These are phyloP conservation scores for Colletotrichum tofieldiae DNA, from an alignment of 2,329 filamentous ascomycete genomes.

Conservation along the genomic window DNA sequence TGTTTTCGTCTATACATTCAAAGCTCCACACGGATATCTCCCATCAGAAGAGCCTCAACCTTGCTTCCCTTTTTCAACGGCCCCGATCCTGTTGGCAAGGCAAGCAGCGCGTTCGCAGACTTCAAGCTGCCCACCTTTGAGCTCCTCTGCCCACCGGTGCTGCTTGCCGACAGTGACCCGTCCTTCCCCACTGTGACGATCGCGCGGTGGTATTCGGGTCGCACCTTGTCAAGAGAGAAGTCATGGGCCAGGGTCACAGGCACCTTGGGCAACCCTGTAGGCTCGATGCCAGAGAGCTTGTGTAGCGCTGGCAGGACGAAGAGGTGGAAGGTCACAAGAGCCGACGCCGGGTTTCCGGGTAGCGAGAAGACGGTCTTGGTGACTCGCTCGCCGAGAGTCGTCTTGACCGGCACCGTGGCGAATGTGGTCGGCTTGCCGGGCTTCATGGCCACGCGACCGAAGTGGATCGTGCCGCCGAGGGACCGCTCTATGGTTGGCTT, in stretches of 20 bases:
- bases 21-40: slow-evolving; percentile 53
- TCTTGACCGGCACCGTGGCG: slow-evolving; percentile 83
- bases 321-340: slow-evolving; percentile 92
- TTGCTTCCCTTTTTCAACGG: slow-evolving; percentile 77
- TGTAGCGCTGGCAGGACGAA: slow-evolving; percentile 93
- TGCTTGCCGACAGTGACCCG: slow-evolving; percentile 80
- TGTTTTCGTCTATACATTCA: not conserved
- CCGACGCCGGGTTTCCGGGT: slow-evolving; percentile 94
- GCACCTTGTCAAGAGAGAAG: slow-evolving; percentile 79
- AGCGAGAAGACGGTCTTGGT: slow-evolving; percentile 87
- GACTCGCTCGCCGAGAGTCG: slow-evolving; percentile 70
- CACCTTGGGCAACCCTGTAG: slow-evolving; percentile 79
- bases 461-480: slow-evolving; percentile 94
- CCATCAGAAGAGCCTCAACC: slow-evolving; percentile 87
- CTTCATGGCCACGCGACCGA: slow-evolving; percentile 97
- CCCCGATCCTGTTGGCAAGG: slow-evolving; percentile 77
- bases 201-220: slow-evolving; percentile 93
- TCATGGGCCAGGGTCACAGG: slow-evolving; percentile 81
- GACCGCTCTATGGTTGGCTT: slow-evolving; percentile 95
- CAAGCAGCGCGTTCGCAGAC: slow-evolving; percentile 89
- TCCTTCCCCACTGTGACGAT: slow-evolving; percentile 77
- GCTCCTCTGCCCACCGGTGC: slow-evolving; percentile 92
- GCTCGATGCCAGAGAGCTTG: slow-evolving; percentile 78
- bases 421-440: slow-evolving; percentile 98
- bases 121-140: slow-evolving; percentile 91